Percentiles rank a stretch among this genome's conserved stretches.
Evolutionary conservation across 225 moss, liverwort and hornwort genomes (phyloP).

Genomic region (Pseudoscleropodium purum): DNA sequence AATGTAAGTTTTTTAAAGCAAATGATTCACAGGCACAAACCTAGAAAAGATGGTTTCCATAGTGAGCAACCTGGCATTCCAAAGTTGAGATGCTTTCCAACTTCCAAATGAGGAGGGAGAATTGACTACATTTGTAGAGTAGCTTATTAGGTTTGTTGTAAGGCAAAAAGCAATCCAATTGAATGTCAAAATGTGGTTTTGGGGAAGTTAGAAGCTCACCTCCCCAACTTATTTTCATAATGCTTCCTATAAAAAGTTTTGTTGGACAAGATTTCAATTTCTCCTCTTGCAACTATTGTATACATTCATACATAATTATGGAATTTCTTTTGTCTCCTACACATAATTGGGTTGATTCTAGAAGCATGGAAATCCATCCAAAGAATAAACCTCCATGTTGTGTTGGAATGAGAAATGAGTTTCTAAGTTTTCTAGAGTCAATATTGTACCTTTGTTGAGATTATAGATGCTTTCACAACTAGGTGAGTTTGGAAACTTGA

Average conservation of each 20-base stretch:
- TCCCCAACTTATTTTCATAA: accelerated
- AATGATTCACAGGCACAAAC: background rate
- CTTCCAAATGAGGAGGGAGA: too few relatives aligned
- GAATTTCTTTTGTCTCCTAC: too few relatives aligned
- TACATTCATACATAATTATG: background rate
- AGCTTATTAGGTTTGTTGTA: background rate
- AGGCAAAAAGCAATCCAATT: accelerated
- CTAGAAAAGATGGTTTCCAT: background rate
- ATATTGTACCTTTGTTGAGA: accelerated
- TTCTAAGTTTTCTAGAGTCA: accelerated
- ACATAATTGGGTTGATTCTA: accelerated
- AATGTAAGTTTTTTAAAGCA: background rate
- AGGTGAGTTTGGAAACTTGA: background rate
- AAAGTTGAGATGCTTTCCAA: too few relatives aligned
- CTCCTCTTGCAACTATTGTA: background rate
- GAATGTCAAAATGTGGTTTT: too few relatives aligned
- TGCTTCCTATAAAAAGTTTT: accelerated
- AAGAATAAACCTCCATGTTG: accelerated
- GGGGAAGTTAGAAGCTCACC: accelerated
- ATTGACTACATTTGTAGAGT: too few relatives aligned
- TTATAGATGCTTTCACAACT: too few relatives aligned
- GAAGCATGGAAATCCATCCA: accelerated
- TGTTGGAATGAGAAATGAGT: background rate
- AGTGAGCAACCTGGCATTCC: too few relatives aligned
- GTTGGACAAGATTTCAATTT: accelerated